These are phyloP conservation scores for Sphagnurus paluster DNA, from an alignment of 1,284 basidiomycete genomes.

Conservation along the genomic window DNA sequence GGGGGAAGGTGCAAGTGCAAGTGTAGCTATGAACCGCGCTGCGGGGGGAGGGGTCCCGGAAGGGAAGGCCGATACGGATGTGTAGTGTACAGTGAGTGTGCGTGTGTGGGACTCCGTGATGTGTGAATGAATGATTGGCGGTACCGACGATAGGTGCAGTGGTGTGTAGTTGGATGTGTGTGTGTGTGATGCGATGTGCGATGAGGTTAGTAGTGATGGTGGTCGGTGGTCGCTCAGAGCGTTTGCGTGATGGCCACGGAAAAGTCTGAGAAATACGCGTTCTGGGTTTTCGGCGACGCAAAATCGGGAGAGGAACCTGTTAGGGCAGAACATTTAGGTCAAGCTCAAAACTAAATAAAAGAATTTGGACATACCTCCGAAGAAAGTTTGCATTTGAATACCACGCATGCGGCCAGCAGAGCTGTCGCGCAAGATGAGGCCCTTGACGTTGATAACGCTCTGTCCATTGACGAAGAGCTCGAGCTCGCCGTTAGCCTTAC, in stretches of 20 bases:
- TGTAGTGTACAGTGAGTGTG: conserved; percentile 18
- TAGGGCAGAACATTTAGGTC: conserved; percentile 2
- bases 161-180: conserved; percentile 1
- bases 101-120: conserved; percentile 10
- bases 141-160: conserved; percentile 4
- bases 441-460: conserved; percentile 52
- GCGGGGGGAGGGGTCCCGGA: not conserved
- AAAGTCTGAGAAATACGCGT: conserved; percentile 65
- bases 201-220: not conserved
- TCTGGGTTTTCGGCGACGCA: conserved; percentile 57
- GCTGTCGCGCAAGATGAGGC: conserved; percentile 49
- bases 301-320: conserved; percentile 45
- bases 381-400: conserved; percentile 70
- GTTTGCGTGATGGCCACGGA: conserved; percentile 56
- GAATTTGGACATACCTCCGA: conserved; percentile 46
- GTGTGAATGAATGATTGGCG: conserved; percentile 14
- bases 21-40: not conserved
- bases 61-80: conserved; percentile 4
- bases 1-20: not conserved
- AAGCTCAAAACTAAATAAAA: not conserved
- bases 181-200: too few species aligned
- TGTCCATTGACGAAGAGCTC: conserved; percentile 60
- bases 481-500: conserved; percentile 55
- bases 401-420: conserved; percentile 51
- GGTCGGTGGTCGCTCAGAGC: conserved; percentile 32